phyloP scores from a whole-genome alignment of 495 filamentous ascomycete genomes.

The Aspergillus coremiiformis region DNA sequence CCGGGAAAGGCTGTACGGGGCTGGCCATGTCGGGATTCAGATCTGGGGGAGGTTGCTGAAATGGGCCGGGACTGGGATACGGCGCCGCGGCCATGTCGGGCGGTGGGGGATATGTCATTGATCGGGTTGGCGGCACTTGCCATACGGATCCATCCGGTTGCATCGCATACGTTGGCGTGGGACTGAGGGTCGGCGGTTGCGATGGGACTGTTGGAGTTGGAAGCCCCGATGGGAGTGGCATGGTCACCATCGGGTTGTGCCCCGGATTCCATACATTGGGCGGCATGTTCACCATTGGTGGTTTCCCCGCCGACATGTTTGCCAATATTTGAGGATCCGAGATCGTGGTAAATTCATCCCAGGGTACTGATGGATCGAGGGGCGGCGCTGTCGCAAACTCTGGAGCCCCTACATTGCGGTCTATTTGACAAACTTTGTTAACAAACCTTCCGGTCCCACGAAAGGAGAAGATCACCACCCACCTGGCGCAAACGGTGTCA shows the following conservation, averaged over 20 bases:
- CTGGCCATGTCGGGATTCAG: conserved; percentile 40
- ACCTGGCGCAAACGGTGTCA: conserved; percentile 34
- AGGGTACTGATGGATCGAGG: conserved; percentile 32
- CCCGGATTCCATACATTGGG: conserved; percentile 27
- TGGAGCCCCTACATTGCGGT: conserved; percentile 21
- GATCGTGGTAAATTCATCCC: conserved; percentile 40
- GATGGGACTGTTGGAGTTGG: conserved; percentile 31
- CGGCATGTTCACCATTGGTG: conserved; percentile 33
- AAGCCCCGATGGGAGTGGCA: conserved; percentile 26
- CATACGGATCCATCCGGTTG: conserved; percentile 37
- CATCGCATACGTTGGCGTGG: conserved; percentile 26
- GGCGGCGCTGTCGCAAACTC: conserved; percentile 26
- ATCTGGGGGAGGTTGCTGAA: conserved; percentile 28
- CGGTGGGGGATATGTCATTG: conserved; percentile 37
- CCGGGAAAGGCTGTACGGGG: conserved; percentile 27
- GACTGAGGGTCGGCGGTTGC: conserved; percentile 27
- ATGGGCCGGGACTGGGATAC: conserved; percentile 24
- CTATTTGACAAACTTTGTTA: conserved; percentile 9
- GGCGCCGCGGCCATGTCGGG: conserved; percentile 21
- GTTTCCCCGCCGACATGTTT: conserved; percentile 28
- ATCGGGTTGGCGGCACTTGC: conserved; percentile 31
- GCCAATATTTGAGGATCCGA: conserved; percentile 34
- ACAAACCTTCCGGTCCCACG: background rate
- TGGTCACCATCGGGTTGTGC: conserved; percentile 17
- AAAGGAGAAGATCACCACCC: conserved; percentile 9